A percentile compares a stretch with the other conserved stretches of the same genome.
Evolutionary conservation across 768 basidiomycete species (phyloP).

Genomic region (Mycena vitilis): DNA sequence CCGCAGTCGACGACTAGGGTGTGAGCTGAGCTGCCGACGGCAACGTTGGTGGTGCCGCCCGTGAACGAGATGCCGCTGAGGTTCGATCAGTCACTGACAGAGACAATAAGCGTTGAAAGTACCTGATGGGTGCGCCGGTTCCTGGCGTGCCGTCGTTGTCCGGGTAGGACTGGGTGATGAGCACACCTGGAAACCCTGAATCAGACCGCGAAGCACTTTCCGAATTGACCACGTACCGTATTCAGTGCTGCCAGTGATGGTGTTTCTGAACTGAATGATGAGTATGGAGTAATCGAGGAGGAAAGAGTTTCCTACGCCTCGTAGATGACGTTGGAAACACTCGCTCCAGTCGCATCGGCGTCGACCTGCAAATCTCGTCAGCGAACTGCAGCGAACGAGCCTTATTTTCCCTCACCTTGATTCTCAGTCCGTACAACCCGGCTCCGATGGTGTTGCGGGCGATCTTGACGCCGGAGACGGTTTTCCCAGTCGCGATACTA

Average conservation of each 20-base stretch:
- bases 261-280: conserved; percentile 20
- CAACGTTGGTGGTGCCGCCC: conserved; percentile 46
- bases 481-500: conserved; percentile 49
- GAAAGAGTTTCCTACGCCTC: conserved; percentile 17
- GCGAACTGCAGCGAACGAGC: not conserved
- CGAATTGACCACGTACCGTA: conserved; percentile 31
- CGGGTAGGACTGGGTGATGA: conserved; percentile 64
- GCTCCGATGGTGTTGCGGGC: conserved; percentile 52
- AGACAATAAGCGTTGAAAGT: not conserved
- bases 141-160: conserved; percentile 54
- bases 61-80: conserved; percentile 50
- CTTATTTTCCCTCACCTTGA: conserved; percentile 26
- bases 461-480: conserved; percentile 52
- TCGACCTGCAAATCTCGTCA: conserved; percentile 24
- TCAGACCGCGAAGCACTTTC: not conserved
- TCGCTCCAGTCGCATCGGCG: conserved; percentile 29
- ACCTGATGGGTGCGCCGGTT: conserved; percentile 51
- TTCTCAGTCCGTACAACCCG: conserved; percentile 33
- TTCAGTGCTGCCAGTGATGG: conserved; percentile 29
- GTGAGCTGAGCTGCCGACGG: conserved; percentile 47
- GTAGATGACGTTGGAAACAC: conserved; percentile 30
- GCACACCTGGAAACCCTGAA: conserved; percentile 33
- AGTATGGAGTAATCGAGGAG: not conserved
- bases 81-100: too few species aligned
- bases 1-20: conserved; percentile 55